Evolutionary conservation across 2,329 filamentous ascomycete species (phyloP), one percentile per base, ranked within the genome.

Genomic region (Trichophaea hybrida): DNA sequence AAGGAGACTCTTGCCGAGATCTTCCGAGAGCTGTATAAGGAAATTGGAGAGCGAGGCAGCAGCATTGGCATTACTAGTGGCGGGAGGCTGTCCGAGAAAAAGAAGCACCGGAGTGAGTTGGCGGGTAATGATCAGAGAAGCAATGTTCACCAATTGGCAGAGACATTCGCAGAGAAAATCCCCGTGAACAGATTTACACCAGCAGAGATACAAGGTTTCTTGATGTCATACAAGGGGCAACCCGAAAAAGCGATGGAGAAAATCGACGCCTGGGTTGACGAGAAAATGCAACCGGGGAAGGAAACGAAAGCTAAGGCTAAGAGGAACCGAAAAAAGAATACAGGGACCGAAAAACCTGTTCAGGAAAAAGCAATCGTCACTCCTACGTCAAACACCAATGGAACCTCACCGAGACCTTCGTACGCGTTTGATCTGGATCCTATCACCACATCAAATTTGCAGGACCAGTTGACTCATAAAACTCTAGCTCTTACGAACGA

Each of bases 231-330:
- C 60, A 68, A 74, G 33, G 79, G 78, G 72, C 74, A 76, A 38
- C 81, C 81, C 5, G 71, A 73, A 7, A 73, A 74, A 65, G 81
- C 82, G 1, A 68, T 82, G 37, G 71, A 72, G 17, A 78, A 82
- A 67, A 76, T 76, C 1, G 72, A 73, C 1, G 71, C 65, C 5
- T 83, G 80, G 80, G 77, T 81, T 1, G 71, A 77, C 62, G 52
- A 76, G 37, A 72, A 71, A 68, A 77, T 79, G 70, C 81, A 73
- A 64, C 67, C 69, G 40, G 71, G 73, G 64, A 71, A 67, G 64
- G 69, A 72, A 63, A 65, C 69, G 59, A 68, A 69, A 40, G 67
- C 70, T 54, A 66, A 73, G 48, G 66, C 70, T 56, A 78, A 82
- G 0, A 77, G 76, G 70, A 74, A 80, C 66, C 76, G 77, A 13